phyloP scores from a whole-genome alignment of 1,139 yeast species.

The Trichomonascaceae sp. region DNA sequence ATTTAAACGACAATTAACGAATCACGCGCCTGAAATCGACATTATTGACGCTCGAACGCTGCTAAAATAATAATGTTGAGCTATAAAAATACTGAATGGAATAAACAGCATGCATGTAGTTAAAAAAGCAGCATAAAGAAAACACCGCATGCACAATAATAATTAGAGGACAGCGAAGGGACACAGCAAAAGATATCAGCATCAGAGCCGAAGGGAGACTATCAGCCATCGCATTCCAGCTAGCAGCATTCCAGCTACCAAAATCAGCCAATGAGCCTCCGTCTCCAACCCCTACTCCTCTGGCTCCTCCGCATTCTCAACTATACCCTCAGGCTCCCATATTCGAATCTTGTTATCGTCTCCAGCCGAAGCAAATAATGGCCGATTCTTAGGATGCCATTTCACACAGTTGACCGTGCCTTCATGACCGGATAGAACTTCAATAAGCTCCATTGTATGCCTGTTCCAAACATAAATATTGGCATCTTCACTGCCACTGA shows the following conservation, averaged over 20 bases:
- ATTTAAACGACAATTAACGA: too few relatives aligned
- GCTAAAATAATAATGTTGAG: neutral
- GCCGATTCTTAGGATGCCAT: slow-evolving; percentile 56
- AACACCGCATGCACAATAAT: neutral
- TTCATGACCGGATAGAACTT: slow-evolving; percentile 57
- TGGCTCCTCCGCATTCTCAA: neutral
- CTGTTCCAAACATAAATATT: slow-evolving; percentile 76
- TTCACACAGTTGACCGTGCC: slow-evolving; percentile 69
- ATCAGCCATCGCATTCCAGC: too few relatives aligned
- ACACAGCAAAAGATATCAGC: too few relatives aligned
- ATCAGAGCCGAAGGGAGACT: too few relatives aligned
- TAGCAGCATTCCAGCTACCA: too few relatives aligned
- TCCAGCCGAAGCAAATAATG: slow-evolving; percentile 74
- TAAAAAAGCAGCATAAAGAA: neutral
- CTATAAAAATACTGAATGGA: neutral
- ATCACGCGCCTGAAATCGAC: too few relatives aligned
- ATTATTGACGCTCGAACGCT: neutral
- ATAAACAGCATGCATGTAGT: neutral
- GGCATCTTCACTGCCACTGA: slow-evolving; percentile 84
- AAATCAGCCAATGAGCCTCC: too few relatives aligned
- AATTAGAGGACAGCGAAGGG: neutral
- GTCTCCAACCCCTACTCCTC: too few relatives aligned
- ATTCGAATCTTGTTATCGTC: slow-evolving; percentile 51
- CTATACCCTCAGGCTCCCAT: slow-evolving; percentile 15
- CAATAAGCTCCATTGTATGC: slow-evolving; percentile 62